Evolutionary conservation across 345 rosid genomes (phyloP), one percentile per base, ranked within the genome.

Genomic region (Aegle marmelos): DNA sequence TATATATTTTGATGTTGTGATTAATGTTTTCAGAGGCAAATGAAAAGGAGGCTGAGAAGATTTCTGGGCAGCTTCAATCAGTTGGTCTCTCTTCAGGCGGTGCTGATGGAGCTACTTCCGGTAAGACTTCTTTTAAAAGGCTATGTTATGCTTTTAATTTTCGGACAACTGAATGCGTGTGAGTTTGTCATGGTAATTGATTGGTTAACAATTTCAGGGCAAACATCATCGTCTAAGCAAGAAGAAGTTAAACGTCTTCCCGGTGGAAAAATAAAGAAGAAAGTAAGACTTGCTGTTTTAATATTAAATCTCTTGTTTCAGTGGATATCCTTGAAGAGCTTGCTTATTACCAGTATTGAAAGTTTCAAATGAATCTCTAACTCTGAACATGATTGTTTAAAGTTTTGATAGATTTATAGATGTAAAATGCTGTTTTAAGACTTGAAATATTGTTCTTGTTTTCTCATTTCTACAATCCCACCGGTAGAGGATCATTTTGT

Each of bases 181-280:
- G 9, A 9, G 70, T 50, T 78, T 21, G 14, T 30, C 41, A 22
- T 7, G 11, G 11, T 54, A 73, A 57, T 59, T 17, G 30, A 7
- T 76, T 24, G 58, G 70, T 64, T 45, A 60, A 2, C 30, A 30
- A 34, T 19, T 83, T 59, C 80, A 89, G 97, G 89, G 75, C 82
- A 76, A 33, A 13, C 83, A 10, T 81, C 85, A 56, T 78, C 89
- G 21, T 76, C 90, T 53, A 93, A 89, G 83, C 86, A 80, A 79
- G 97, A 90, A 78, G 97, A 89, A 82, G 97, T 93, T 27, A 95
- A 93, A 76, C 96, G 97, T 53, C 96, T 93, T 41, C 97, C 99
- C 53, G 98, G 98, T 48, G 98, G 97, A 30, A 95, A 95, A 85
- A 31, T 93, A 28, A 93, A 95, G 91, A 95, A 92, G 89, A 95